Conservation (phyloP, 1,139 yeast genomes). For the Suhomyces terraborum region DNA sequence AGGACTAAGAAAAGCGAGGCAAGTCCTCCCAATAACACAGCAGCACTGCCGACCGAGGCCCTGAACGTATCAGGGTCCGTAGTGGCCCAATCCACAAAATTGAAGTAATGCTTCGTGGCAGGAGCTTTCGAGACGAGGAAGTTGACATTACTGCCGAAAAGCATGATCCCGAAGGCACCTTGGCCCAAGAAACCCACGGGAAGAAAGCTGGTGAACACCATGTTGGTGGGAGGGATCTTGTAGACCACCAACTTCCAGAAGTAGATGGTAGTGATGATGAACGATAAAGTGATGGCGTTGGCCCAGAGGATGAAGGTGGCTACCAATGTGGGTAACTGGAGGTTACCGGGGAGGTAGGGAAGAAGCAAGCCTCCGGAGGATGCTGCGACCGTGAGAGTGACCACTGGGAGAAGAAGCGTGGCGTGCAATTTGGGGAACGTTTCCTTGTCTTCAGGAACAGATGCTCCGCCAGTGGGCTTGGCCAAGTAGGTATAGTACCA, state of each 20-base stretch:
- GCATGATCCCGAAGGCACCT: constrained; percentile 68
- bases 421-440: constrained; percentile 37
- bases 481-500: constrained; percentile 44
- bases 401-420: constrained; percentile 65
- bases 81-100: constrained; percentile 9
- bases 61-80: constrained; percentile 8
- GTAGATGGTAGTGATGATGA: constrained; percentile 54
- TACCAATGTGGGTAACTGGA: constrained; percentile 54
- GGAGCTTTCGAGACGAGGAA: constrained; percentile 11
- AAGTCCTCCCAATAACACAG: constrained; percentile 5
- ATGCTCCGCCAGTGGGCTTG: constrained; percentile 16
- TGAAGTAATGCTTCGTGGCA: constrained; percentile 12
- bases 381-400: constrained; percentile 72
- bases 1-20: constrained; percentile 21
- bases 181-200: constrained; percentile 76
- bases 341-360: constrained; percentile 42
- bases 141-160: constrained; percentile 51
- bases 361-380: constrained; percentile 63
- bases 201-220: constrained; percentile 56
- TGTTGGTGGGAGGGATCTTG: constrained; percentile 54
- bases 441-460: constrained; percentile 17
- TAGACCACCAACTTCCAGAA: constrained; percentile 57
- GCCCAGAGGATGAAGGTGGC: constrained; percentile 65
- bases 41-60: constrained; percentile 5
- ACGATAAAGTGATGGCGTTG: constrained; percentile 63